Base-by-base conservation (phyloP, 176 grass and related monocot species). In the Oryza glaberrima region DNA sequence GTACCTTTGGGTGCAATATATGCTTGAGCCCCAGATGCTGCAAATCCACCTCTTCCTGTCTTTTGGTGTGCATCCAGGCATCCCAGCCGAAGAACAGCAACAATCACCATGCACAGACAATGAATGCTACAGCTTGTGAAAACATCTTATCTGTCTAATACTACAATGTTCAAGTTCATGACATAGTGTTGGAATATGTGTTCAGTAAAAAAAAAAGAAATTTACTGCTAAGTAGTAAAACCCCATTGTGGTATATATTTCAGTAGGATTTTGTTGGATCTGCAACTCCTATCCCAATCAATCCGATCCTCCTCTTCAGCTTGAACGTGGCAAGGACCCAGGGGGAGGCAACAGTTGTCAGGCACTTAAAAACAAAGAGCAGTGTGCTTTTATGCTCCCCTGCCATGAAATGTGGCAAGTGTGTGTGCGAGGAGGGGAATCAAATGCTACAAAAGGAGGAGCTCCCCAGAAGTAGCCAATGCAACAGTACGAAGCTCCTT, bases 351-450 rank as follows among this genome's bases (percentile, higher is more conserved):
- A 38, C 32, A 85, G 77, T 66, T 71, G 82, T n/a, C 54, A 65
- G 72, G 72, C 72, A 76, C 87, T 89, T 84, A 79, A 11, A 52
- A 79, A 74, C 75, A 69, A 41, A 69, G 65, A 20, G 77, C 83
- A 63, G 77, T 3, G 28, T 30, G 77, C 77, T 80, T 72, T 90
- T 78, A 82, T 35, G 72, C 66, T 65, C 36, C 36, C 47, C 52
- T 76, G 71, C 82, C 77, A 61, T 77, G 71, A 74, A 73, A 81
- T 58, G 48, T 77, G 54, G 49, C 77, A 16, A 58, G 15, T 45
- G 67, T 76, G 63, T 36, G 70, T 30, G 66, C 80, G 41, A 75
- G 82, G 70, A 81, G 78, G 40, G 32, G 82, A 58, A 85, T 85
- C 83, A 82, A 65, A 36, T 77, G 72, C 56, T 28, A 60, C 61